These are phyloP conservation scores for Pseudogymnoascus sp. DNA, from an alignment of 2,329 filamentous ascomycete species.

Conservation along the genomic window DNA sequence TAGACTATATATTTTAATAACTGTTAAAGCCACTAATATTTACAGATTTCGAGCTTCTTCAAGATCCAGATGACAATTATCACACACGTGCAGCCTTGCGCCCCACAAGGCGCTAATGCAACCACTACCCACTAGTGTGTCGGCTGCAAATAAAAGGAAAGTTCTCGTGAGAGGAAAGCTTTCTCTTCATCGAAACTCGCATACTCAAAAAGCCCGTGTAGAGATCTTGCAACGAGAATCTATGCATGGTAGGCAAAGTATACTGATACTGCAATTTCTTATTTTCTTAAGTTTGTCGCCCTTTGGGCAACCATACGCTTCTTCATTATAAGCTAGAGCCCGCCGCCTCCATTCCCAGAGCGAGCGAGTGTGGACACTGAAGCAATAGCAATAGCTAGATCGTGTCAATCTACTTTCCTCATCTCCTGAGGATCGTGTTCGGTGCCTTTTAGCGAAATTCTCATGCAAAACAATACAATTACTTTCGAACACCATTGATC, in stretches of 20 bases:
- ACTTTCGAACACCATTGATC: not conserved
- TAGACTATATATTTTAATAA: not conserved
- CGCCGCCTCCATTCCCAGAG: slow-evolving; percentile 43
- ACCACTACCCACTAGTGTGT: not conserved
- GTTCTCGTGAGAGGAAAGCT: not conserved
- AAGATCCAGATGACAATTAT: not conserved
- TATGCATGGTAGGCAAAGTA: not conserved
- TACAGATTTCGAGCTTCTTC: not conserved
- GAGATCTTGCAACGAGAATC: slow-evolving; percentile 8
- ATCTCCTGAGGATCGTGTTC: slow-evolving; percentile 6
- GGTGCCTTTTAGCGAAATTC: slow-evolving; percentile 1
- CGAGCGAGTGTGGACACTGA: slow-evolving; percentile 51
- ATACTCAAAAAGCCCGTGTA: slow-evolving; percentile 2
- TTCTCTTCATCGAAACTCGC: slow-evolving; percentile 6
- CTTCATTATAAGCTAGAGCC: slow-evolving; percentile 44
- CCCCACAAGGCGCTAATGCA: slow-evolving; percentile 1
- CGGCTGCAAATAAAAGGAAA: slow-evolving; percentile 7
- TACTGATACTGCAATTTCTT: not conserved
- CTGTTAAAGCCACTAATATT: not conserved
- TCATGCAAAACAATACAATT: not conserved
- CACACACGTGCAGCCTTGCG: not conserved
- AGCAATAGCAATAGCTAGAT: slow-evolving; percentile 42
- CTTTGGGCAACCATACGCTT: slow-evolving; percentile 8
- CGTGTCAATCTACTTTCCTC: slow-evolving; percentile 14
- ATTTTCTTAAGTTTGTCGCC: not conserved